These are phyloP conservation scores for Trichoderma asperelloides DNA, from an alignment of 495 filamentous ascomycete genomes.

Conservation along the genomic window DNA sequence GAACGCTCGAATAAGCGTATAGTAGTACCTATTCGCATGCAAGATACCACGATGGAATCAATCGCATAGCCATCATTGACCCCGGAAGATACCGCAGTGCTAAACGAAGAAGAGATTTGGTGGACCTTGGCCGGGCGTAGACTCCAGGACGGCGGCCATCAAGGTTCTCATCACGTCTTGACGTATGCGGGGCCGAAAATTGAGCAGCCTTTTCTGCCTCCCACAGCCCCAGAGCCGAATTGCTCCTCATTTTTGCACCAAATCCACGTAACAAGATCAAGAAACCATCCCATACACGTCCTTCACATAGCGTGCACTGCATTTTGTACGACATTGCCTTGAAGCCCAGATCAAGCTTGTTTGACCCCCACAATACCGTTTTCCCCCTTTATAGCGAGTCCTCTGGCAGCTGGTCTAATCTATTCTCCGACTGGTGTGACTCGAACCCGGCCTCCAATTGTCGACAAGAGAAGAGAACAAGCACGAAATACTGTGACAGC, in stretches of 20 bases:
- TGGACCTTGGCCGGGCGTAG: not conserved
- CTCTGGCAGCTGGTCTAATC: too few relatives aligned
- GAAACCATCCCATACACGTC: not conserved
- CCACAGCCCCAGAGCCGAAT: conserved; percentile 9
- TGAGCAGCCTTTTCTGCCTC: not conserved
- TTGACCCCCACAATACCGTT: too few relatives aligned
- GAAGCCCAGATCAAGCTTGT: too few relatives aligned
- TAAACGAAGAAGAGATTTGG: not conserved
- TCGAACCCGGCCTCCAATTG: too few relatives aligned
- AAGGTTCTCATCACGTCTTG: conserved; percentile 19
- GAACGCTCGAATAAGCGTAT: too few relatives aligned
- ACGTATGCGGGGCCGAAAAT: conserved; percentile 6
- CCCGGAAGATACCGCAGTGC: not conserved
- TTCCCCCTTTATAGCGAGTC: too few relatives aligned
- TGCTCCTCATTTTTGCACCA: not conserved
- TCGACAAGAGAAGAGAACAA: too few relatives aligned
- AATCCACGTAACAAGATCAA: not conserved
- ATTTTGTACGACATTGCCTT: not conserved
- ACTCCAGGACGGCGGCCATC: conserved; percentile 15
- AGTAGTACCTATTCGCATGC: too few relatives aligned
- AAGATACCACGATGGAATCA: too few relatives aligned
- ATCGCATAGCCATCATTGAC: too few relatives aligned
- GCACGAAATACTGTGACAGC: not conserved
- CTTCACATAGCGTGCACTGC: not conserved
- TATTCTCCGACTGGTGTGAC: too few relatives aligned